A percentile compares a stretch with the other conserved stretches of the same genome.
Conservation (phyloP, 2,329 filamentous ascomycete species). For the Byssothecium circinans region DNA sequence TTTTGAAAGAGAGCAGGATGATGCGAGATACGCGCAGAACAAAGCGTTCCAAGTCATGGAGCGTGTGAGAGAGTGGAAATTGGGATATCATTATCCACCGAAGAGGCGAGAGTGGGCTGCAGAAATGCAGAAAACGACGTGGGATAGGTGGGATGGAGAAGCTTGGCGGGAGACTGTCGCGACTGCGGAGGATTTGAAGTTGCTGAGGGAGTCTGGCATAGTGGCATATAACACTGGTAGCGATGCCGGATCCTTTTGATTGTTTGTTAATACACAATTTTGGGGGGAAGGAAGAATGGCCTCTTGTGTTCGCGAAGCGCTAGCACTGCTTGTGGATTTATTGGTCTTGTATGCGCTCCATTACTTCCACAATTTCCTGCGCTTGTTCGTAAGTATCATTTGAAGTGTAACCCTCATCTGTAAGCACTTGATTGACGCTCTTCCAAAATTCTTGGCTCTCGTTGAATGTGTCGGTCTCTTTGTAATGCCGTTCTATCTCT, state of each 20-base stretch:
- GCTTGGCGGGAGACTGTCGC: not conserved
- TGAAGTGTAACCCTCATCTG: slow-evolving; percentile 27
- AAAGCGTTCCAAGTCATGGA: not conserved
- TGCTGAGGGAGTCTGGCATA: not conserved
- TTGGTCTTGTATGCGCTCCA: slow-evolving; percentile 2
- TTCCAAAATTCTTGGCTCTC: slow-evolving; percentile 27
- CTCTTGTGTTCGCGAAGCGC: no score
- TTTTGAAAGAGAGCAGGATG: not conserved
- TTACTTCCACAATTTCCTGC: slow-evolving; percentile 17
- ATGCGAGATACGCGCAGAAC: not conserved
- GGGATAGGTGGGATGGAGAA: slow-evolving; percentile 7
- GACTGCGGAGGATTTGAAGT: not conserved
- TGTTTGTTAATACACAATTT: no score
- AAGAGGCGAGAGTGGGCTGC: not conserved
- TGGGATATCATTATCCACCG: slow-evolving; percentile 3
- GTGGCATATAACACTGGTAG: no score
- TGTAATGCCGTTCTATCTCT: no score
- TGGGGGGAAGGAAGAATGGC: no score
- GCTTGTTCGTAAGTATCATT: slow-evolving; percentile 22
- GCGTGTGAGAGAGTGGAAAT: not conserved
- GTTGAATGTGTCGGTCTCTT: no score
- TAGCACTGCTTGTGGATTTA: no score
- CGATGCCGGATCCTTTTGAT: no score
- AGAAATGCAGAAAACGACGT: not conserved
- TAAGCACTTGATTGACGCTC: slow-evolving; percentile 21